Evolutionary conservation across 2,329 filamentous ascomycete genomes (phyloP), one percentile per base, ranked within the genome.

Genomic region (Bipolaris sorokiniana): DNA sequence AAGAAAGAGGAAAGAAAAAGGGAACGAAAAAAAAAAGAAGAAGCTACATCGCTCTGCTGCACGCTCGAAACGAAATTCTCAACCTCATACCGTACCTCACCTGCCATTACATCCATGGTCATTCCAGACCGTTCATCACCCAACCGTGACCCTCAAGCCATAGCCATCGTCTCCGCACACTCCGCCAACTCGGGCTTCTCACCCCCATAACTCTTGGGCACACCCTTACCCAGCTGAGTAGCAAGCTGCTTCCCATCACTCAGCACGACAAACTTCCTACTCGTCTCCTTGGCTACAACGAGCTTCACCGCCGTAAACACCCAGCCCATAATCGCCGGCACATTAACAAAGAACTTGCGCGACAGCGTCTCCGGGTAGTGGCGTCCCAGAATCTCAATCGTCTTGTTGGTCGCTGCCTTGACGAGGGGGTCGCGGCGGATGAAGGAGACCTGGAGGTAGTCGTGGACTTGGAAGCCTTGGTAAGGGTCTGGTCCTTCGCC

Each of bases 261-360:
- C 65, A 82, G 66, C 55, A 81, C 79, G 0, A 76, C 78, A 71
- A 83, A 82, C 68, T 81, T 82, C 66, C 76, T 76, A 7, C 78
- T 73, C n/a, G 78, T 81, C 67, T 82, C 80, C 64, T 79, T 80
- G 18, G 76, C 72, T 49, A 83, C 73, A 31, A 83, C 66, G 26
- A 80, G 63, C 67, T 81, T 81, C 65, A 80, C 79, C 2, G 78
- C 78, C 6, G 73, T 72, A 70, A 81, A 83, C 67, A 83, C 70
- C 81, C 93, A 97, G 54, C 91, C 90, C 93, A 97, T 97, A 69
- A 97, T 83, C 54, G 88, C 78, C 0, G 94, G 94, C 5, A 97
- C 91, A 70, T 97, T 97, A 79, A 97, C 90, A 74, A 97, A 97
- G 83, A 93, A 97, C 82, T 97, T 97, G 80, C 94, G 86, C 68